Base-by-base conservation (phyloP, 179 eudicot genomes). In the Corrigiola litoralis region DNA sequence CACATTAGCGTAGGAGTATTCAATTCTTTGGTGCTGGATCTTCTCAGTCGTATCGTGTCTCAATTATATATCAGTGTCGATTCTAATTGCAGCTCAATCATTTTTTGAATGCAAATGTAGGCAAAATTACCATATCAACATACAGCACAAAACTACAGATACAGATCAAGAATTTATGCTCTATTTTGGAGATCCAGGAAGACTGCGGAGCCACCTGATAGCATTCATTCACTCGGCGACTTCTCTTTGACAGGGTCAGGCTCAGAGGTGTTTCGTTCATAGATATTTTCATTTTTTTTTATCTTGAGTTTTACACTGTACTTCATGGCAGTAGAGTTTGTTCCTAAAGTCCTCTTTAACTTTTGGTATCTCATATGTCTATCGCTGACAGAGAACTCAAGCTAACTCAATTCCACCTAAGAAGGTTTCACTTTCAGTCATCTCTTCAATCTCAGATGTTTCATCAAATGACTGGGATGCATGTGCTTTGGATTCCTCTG, bases 401-500 rank as follows among this genome's bases (percentile, higher is more conserved):
- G 62, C 68, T 50, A 68, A 61, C 65, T 57, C 68, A 14, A 58
- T 46, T 42, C 66, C 69, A 29, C 72, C 75, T 42, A 77, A 52
- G 71, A 78, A 68, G 66, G 65, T 92, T 74, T 87, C 89, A 38
- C 79, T 92, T 81, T 84, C 89, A 34, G 87, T 80, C 58, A 70
- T 82, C 64, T 80, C 98, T 52, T 92, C 98, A 27, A 87, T 92
- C 61, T 75, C 77, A 50, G 86, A 92, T 67, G 82, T 92, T 80
- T 70, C 86, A 32, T 64, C 82, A 13, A 50, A 73, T 27, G 89
- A 80, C 23, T 92, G 98, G 98, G 97, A 92, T 84, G 89, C 89
- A 37, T 92, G 98, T 73, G 81, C 82, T 72, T 65, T 78, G 27
- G 95, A 87, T 80, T 75, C 95, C 17, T 63, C 79, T 27, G 81